Conservation (phyloP, 306 rosid genomes). For the Quercus mongolica region DNA sequence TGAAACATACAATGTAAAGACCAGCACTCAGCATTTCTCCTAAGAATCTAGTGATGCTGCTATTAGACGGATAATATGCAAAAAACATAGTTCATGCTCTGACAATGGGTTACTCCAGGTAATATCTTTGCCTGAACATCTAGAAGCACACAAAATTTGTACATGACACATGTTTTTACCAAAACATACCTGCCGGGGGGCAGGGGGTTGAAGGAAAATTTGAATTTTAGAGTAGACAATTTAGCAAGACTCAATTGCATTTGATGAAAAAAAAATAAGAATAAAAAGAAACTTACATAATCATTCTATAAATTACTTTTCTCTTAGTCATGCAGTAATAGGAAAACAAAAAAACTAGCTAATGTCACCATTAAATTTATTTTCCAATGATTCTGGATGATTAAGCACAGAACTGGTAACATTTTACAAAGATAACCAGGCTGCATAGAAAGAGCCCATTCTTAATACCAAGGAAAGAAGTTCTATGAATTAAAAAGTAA, state of each 20-base stretch:
- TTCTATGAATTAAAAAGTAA: not conserved
- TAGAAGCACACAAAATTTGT: conserved; percentile 31
- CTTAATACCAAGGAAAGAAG: not conserved
- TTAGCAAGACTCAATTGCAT: not conserved
- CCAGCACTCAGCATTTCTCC: conserved; percentile 99
- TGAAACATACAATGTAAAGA: conserved; percentile 82
- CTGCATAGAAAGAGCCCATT: conserved; percentile 32
- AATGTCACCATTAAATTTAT: conserved; percentile 62
- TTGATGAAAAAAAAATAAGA: not conserved
- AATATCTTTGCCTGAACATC: conserved; percentile 79
- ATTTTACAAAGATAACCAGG: conserved; percentile 82
- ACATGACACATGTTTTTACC: conserved; percentile 10
- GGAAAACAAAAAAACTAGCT: not conserved
- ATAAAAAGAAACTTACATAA: not conserved
- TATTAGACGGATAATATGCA: conserved; percentile 86
- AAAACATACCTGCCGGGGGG: no score
- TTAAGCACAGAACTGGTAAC: conserved; percentile 79
- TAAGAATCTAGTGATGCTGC: conserved; percentile 87
- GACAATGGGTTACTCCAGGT: conserved; percentile 98
- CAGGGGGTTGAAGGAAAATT: no score
- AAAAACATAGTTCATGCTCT: conserved; percentile 72
- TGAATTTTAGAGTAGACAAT: not conserved
- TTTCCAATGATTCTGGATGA: conserved; percentile 60
- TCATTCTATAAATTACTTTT: not conserved
- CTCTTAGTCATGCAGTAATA: not conserved